Percentiles rank a stretch among this genome's conserved stretches.
phyloP scores from a whole-genome alignment of 305 asterid genomes.

The Fraxinus paxiana region DNA sequence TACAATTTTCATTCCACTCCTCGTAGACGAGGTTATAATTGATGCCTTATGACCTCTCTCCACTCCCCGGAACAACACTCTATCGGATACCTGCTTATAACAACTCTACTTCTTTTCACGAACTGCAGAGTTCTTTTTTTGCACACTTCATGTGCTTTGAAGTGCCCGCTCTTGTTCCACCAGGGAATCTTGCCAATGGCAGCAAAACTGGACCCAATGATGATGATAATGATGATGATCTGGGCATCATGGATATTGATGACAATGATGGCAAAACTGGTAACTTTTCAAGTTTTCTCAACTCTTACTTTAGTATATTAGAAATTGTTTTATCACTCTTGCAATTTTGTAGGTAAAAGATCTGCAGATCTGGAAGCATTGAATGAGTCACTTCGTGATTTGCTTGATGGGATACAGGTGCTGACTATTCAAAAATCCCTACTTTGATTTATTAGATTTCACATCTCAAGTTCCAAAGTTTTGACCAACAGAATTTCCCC shows the following conservation, averaged over 20 bases:
- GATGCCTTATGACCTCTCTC: slow-evolving; percentile 22
- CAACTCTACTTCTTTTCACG: slow-evolving; percentile 6
- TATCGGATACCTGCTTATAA: slow-evolving; percentile 20
- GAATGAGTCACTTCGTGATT: slow-evolving; percentile 84
- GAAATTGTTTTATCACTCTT: slow-evolving; percentile 14
- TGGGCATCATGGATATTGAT: slow-evolving; percentile 98
- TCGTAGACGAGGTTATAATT: slow-evolving; percentile 85
- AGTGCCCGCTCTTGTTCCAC: slow-evolving; percentile 95
- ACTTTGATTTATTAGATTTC: slow-evolving; percentile 18
- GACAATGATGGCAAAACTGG: slow-evolving; percentile 68
- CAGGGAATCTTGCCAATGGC: slow-evolving; percentile 71
- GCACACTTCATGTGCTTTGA: slow-evolving; percentile 99
- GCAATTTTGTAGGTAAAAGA: slow-evolving; percentile 51
- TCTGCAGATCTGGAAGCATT: slow-evolving; percentile 79
- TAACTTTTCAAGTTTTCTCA: slow-evolving; percentile 29
- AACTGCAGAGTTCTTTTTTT: slow-evolving; percentile 91
- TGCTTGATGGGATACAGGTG: slow-evolving; percentile 99
- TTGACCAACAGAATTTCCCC: slow-evolving; percentile 18
- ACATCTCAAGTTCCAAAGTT: slow-evolving; percentile 19
- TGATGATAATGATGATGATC: slow-evolving; percentile 64
- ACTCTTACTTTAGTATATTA: slow-evolving; percentile 21
- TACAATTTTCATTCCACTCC: slow-evolving; percentile 89
- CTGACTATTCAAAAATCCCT: slow-evolving; percentile 17
- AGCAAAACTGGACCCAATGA: slow-evolving; percentile 47
- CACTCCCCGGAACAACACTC: slow-evolving; percentile 16